Conservation (phyloP, 2,329 filamentous ascomycete species). For the Fusarium irregulare region DNA sequence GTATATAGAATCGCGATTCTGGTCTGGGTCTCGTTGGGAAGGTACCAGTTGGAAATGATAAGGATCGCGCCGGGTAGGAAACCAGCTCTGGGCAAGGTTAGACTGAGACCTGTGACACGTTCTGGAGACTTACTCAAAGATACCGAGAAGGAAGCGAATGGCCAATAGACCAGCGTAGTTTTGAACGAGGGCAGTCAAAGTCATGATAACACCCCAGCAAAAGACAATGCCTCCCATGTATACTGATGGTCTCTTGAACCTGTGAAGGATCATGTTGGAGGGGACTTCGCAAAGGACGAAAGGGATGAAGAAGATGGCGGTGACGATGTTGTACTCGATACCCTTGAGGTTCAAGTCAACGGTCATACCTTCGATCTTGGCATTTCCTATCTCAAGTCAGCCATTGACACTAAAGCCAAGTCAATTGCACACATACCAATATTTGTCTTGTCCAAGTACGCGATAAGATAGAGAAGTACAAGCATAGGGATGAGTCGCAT, state of each 20-base stretch:
- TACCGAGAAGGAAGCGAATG: constrained; percentile 15
- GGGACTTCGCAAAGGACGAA: constrained; percentile 26
- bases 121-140: constrained; percentile 4
- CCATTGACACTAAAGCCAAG: fast-evolving
- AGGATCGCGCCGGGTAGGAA: constrained; percentile 22
- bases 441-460: constrained; percentile 22
- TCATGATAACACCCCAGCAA: constrained; percentile 17
- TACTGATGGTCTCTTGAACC: constrained; percentile 8
- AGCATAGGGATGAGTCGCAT: constrained; percentile 18
- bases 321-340: constrained; percentile 67
- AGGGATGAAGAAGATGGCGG: constrained; percentile 50
- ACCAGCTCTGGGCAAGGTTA: not conserved
- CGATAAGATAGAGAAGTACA: constrained; percentile 18
- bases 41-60: constrained; percentile 32
- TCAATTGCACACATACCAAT: not conserved
- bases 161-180: constrained; percentile 18
- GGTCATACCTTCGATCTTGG: constrained; percentile 46
- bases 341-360: constrained; percentile 36
- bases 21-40: constrained; percentile 22
- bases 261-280: constrained; percentile 24
- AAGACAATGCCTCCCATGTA: constrained; percentile 25
- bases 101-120: fast-evolving
- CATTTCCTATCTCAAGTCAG: constrained; percentile 37
- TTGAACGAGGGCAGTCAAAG: constrained; percentile 3
- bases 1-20: constrained; percentile 33